Base-by-base conservation (phyloP, 2,329 filamentous ascomycete genomes). In the Epichloe hybrida region DNA sequence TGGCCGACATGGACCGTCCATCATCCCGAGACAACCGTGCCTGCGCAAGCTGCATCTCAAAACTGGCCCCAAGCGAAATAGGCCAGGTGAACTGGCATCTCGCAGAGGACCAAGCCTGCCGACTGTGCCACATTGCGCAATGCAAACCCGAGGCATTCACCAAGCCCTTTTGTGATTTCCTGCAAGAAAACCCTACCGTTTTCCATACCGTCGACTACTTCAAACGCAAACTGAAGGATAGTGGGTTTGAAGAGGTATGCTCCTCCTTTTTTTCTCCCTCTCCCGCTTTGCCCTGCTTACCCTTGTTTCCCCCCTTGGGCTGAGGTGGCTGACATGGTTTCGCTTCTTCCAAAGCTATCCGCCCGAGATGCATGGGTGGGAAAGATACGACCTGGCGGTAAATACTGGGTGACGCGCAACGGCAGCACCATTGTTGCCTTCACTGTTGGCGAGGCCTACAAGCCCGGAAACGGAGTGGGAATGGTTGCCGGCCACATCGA, bases 401-500 rank as follows among this genome's bases (percentile, higher is more conserved):
- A 93, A 68, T 97, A 96, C 76, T 96, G 83, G 65, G 78, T 84
- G 27, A 84, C 84, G 21, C 84, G 91, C 53, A 97, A 97, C 62
- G 87, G 86, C 49, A 90, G 83, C 65, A 84, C 87, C 40, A 67
- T 95, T 56, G 87, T 95, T 59, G 86, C 89, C 7, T 97, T 96
- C 68, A 79, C 80, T 4, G 78, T 96, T 51, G 91, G 91, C 51
- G 80, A 79, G 49, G 76, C 83, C 3, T 96, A 95, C 66, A 76
- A 85, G 67, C 77, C 84, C 48, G 91, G 91, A 8, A 90, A 94
- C 61, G 91, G 91, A 46, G 77, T 91, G 47, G 88, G 84, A 50
- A 90, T 96, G 68, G 76, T 97, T 44, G 93, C 86, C 3, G 90
- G 90, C 7, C 93, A 97, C 67, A 85, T 97, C 55, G 93, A 97